phyloP scores from a whole-genome alignment of 192 early-diverging fungal genomes.

The Coemansia sp. region DNA sequence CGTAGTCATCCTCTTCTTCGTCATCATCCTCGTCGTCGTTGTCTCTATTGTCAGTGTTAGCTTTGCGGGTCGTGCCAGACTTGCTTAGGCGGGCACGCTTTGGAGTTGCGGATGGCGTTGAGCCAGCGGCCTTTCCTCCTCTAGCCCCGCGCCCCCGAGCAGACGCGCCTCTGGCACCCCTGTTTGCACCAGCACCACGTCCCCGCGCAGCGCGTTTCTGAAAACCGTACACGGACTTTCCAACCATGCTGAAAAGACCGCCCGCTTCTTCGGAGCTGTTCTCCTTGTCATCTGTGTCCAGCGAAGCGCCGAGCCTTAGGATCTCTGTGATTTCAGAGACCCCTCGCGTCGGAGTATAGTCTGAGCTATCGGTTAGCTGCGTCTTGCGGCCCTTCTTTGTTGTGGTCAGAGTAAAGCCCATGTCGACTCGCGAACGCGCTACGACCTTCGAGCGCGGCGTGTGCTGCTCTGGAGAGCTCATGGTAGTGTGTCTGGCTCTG shows the following conservation, averaged over 20 bases:
- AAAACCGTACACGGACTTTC: constrained; percentile 47
- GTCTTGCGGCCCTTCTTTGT: constrained; percentile 39
- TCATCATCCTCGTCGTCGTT: constrained; percentile 22
- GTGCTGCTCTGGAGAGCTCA: neutral
- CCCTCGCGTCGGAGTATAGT: constrained; percentile 26
- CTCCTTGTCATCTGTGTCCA: constrained; percentile 50
- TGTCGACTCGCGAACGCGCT: constrained; percentile 35
- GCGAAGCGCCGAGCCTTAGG: constrained; percentile 35
- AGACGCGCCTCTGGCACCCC: constrained; percentile 9
- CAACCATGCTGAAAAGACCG: constrained; percentile 15
- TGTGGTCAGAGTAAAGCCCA: constrained; percentile 44
- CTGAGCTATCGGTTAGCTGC: constrained; percentile 26
- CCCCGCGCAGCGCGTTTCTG: constrained; percentile 36
- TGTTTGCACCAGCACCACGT: constrained; percentile 18
- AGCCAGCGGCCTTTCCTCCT: neutral
- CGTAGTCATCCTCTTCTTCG: constrained; percentile 18
- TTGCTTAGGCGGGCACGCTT: constrained; percentile 3
- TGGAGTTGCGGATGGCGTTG: neutral
- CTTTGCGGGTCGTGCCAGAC: neutral
- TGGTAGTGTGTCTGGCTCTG: constrained; percentile 1
- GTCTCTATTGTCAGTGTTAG: neutral
- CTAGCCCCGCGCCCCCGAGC: constrained; percentile 19
- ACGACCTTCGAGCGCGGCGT: constrained; percentile 22
- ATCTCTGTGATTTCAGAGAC: constrained; percentile 37
- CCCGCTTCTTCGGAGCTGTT: constrained; percentile 46